phyloP scores from a whole-genome alignment of 2,329 filamentous ascomycete species.

The Penicillium brevicompactum region DNA sequence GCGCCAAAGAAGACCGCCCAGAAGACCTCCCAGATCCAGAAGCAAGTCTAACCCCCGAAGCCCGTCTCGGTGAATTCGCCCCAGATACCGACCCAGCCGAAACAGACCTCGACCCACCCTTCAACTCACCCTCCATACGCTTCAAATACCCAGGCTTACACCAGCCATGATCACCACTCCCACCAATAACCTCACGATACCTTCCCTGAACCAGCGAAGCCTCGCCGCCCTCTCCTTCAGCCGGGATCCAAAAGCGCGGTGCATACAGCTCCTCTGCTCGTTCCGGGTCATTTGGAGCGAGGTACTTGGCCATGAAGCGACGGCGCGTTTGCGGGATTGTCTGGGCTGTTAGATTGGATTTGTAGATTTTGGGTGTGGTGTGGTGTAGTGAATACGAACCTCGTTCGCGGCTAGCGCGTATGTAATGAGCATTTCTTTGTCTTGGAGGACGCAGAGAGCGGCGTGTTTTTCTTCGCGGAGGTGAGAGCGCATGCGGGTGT shows the following conservation, averaged over 20 bases:
- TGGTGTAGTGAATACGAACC: conserved; percentile 27
- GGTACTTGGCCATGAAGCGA: conserved; percentile 38
- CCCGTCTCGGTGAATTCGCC: not conserved
- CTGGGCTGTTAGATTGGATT: conserved; percentile 21
- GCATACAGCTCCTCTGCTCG: conserved; percentile 31
- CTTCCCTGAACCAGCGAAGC: conserved; percentile 16
- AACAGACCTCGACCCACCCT: conserved; percentile 4
- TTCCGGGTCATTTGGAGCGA: conserved; percentile 31
- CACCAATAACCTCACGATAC: conserved; percentile 17
- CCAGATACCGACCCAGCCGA: not conserved
- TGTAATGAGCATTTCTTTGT: conserved; percentile 43
- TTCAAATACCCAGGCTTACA: conserved; percentile 16
- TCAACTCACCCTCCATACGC: conserved; percentile 4
- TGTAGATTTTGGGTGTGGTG: not conserved
- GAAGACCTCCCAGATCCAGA: conserved; percentile 14
- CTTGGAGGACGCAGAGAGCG: conserved; percentile 39
- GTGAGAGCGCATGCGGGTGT: conserved; percentile 16
- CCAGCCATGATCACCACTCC: conserved; percentile 16
- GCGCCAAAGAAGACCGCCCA: conserved; percentile 2
- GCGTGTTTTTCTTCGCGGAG: conserved; percentile 40
- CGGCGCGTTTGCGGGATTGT: conserved; percentile 43
- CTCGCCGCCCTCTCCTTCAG: conserved; percentile 13
- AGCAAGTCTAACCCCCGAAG: not conserved
- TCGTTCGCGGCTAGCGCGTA: conserved; percentile 43
- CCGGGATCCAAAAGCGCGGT: conserved; percentile 29